Conservation (phyloP, 331 rosid genomes). For the Acacia pycnantha region DNA sequence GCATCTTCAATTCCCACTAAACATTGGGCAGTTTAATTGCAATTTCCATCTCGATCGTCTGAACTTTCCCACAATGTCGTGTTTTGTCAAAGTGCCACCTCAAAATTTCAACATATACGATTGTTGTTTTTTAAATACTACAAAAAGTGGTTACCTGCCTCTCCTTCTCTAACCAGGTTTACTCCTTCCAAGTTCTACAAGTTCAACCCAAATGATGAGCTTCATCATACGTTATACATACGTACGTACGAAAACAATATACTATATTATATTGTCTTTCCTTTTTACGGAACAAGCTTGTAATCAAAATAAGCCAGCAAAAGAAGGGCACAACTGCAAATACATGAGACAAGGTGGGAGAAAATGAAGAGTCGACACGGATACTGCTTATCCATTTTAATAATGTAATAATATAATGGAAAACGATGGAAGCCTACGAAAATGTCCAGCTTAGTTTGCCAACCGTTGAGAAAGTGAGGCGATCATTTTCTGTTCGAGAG, state of each 20-base stretch:
- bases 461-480: conserved; percentile 43
- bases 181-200: not conserved
- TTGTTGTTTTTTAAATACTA: not conserved
- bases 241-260: not conserved
- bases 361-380: not conserved
- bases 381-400: conserved; percentile 1
- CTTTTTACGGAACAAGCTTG: not conserved
- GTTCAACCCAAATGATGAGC: not conserved
- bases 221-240: not conserved
- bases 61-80: not conserved
- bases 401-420: not conserved
- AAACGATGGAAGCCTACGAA: conserved; percentile 4
- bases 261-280: not conserved
- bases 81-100: not conserved
- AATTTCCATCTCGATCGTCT: not conserved
- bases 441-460: conserved; percentile 40
- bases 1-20: not conserved
- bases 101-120: not conserved
- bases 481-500: conserved; percentile 23
- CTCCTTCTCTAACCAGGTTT: not conserved
- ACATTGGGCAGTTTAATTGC: not conserved
- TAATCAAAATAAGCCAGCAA: not conserved
- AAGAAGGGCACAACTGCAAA: conserved; percentile 11
- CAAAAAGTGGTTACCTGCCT: not conserved
- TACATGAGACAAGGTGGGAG: not conserved